These are phyloP conservation scores for Acephala macrosclerotiorum DNA, from an alignment of 2,329 filamentous ascomycete species.

Conservation along the genomic window DNA sequence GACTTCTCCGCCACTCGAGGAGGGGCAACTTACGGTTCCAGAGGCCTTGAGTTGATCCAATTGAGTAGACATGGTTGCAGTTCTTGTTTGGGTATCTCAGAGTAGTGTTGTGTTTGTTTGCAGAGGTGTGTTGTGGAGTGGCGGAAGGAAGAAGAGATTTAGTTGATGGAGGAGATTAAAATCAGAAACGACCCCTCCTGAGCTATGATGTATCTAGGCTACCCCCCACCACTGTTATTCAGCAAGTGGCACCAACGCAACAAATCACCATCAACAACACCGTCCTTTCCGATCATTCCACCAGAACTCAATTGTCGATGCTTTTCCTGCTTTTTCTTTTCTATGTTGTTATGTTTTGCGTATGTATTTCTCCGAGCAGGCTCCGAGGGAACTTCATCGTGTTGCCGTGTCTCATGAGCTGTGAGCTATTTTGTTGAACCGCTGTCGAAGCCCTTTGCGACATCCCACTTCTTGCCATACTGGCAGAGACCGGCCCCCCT, in stretches of 20 bases:
- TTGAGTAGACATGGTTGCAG: slow-evolving; percentile 75
- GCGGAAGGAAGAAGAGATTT: slow-evolving; percentile 26
- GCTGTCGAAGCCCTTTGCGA: slow-evolving; percentile 14
- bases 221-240: no score
- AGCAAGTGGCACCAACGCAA: slow-evolving; percentile 6
- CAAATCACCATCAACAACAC: slow-evolving; percentile 10
- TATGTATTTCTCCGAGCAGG: slow-evolving; percentile 13
- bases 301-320: neutral
- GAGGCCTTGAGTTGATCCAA: slow-evolving; percentile 97
- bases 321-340: slow-evolving; percentile 2
- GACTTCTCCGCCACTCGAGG: slow-evolving; percentile 30
- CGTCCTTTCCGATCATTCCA: slow-evolving; percentile 3
- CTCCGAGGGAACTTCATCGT: slow-evolving; percentile 11
- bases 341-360: neutral
- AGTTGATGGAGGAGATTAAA: slow-evolving; percentile 22
- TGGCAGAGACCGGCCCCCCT: slow-evolving; percentile 18
- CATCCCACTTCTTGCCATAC: slow-evolving; percentile 31
- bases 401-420: slow-evolving; percentile 11
- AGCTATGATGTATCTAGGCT: slow-evolving; percentile 16
- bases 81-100: slow-evolving; percentile 30
- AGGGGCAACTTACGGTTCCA: slow-evolving; percentile 81
- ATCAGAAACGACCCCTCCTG: slow-evolving; percentile 9
- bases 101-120: slow-evolving; percentile 11
- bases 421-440: slow-evolving; percentile 15
- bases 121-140: slow-evolving; percentile 11